A percentile compares a stretch with the other conserved stretches of the same genome.
These are phyloP conservation scores for Penicillium freii DNA, from an alignment of 2,329 filamentous ascomycete genomes.

Conservation along the genomic window DNA sequence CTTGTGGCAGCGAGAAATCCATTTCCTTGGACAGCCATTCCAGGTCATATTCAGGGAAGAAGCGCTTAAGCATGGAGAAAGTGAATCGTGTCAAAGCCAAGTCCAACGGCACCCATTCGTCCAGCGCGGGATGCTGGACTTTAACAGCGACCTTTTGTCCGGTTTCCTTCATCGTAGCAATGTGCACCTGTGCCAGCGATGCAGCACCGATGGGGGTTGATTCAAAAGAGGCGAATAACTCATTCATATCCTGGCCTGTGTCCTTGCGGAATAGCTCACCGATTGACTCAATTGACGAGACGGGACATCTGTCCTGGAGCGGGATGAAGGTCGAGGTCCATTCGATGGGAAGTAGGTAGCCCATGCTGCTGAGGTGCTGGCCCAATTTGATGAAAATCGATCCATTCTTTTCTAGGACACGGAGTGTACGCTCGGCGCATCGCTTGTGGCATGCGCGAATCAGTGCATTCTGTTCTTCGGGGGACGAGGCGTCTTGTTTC, in stretches of 20 bases:
- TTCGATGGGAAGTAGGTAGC: conserved; percentile 84
- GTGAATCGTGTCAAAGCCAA: conserved; percentile 82
- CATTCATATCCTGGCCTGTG: conserved; percentile 72
- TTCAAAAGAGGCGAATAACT: conserved; percentile 85
- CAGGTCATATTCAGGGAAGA: conserved; percentile 96
- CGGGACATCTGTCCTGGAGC: conserved; percentile 90
- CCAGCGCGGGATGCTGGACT: conserved; percentile 85
- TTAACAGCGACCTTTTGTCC: conserved; percentile 92
- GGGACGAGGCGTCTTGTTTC: conserved; percentile 63
- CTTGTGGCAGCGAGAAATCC: conserved; percentile 83
- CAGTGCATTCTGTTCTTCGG: conserved; percentile 63
- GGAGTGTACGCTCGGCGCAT: conserved; percentile 83
- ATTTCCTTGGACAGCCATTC: conserved; percentile 95
- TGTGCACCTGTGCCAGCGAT: conserved; percentile 89
- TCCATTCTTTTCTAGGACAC: conserved; percentile 89
- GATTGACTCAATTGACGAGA: conserved; percentile 85
- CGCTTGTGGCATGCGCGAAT: conserved; percentile 85
- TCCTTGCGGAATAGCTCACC: conserved; percentile 81
- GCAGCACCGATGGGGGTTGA: conserved; percentile 82
- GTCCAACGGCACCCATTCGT: conserved; percentile 87
- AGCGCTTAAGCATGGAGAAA: conserved; percentile 83
- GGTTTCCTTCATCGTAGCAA: conserved; percentile 76
- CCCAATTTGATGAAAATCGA: conserved; percentile 98
- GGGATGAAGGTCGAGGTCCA: conserved; percentile 97
- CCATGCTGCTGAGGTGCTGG: conserved; percentile 94